Evolutionary conservation across 139 green algal genomes (phyloP), one percentile per base, ranked within the genome.

Genomic region (Gonium pectorale): DNA sequence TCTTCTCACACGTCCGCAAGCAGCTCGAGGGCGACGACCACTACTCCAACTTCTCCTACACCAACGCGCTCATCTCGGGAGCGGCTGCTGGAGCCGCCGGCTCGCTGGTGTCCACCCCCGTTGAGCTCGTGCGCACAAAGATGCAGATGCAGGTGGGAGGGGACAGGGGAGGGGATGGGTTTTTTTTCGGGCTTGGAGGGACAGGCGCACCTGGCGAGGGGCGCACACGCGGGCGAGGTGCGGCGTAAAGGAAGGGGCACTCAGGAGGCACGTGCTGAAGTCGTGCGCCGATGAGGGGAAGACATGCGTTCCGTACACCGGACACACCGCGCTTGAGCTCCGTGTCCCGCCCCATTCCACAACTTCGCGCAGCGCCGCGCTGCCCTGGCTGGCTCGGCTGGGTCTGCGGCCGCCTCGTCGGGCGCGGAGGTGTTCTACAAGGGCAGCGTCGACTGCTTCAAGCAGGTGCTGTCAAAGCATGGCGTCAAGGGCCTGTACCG

Each of bases 121-220:
- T 85, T 0, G 86, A 90, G 86, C 80, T 90, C 19, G 81, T 90
- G n/a, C 77, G 86, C 21, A 90, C 86, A 66, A 90, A 90, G 80
- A 90, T 90, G 86, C 67, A 87, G 74, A 86, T 90, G 86, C 79
- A 85, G 79, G 77, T 83, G n/a, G n/a, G n/a, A n/a, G n/a, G n/a
- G n/a, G n/a, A n/a, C n/a, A n/a, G n/a, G n/a, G n/a, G n/a, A n/a
- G n/a, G n/a, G n/a, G n/a, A n/a, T n/a, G n/a, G n/a, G n/a, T n/a
- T n/a, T n/a, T n/a, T n/a, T n/a, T n/a, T n/a, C n/a, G n/a, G n/a
- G n/a, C n/a, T n/a, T n/a, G n/a, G n/a, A n/a, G n/a, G n/a, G n/a
- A n/a, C n/a, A n/a, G n/a, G n/a, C n/a, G n/a, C n/a, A n/a, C n/a
- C n/a, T n/a, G n/a, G n/a, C n/a, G n/a, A n/a, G n/a, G n/a, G n/a